phyloP scores from a whole-genome alignment of 2,329 filamentous ascomycete genomes.

The Cryphonectria carpinicola region DNA sequence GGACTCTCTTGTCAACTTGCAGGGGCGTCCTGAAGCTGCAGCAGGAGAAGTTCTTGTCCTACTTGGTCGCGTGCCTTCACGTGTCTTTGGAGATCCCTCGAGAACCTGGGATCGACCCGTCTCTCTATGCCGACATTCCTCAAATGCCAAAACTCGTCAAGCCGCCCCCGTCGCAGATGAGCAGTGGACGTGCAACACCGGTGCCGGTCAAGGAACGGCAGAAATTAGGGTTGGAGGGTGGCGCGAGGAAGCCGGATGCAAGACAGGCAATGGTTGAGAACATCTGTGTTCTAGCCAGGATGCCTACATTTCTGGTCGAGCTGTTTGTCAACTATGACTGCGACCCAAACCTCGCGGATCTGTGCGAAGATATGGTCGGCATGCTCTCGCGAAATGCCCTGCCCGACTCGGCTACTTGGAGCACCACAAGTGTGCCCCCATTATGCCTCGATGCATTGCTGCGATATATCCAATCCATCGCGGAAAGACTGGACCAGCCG shows the following conservation, averaged over 20 bases:
- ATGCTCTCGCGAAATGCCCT: slow-evolving; percentile 92
- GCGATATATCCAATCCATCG: slow-evolving; percentile 88
- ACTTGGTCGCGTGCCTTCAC: slow-evolving; percentile 91
- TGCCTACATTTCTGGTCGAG: slow-evolving; percentile 93
- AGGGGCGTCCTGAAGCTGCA: slow-evolving; percentile 90
- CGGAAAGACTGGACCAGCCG: slow-evolving; percentile 78
- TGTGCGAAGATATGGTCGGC: slow-evolving; percentile 95
- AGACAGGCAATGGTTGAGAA: slow-evolving; percentile 98
- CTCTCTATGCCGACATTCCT: slow-evolving; percentile 89
- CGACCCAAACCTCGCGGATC: slow-evolving; percentile 84
- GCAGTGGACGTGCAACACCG: slow-evolving; percentile 84
- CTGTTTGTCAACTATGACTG: slow-evolving; percentile 98
- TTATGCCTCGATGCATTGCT: slow-evolving; percentile 91
- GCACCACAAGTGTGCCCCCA: slow-evolving; percentile 95
- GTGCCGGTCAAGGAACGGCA: slow-evolving; percentile 91
- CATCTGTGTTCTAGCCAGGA: slow-evolving; percentile 86
- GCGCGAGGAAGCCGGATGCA: slow-evolving; percentile 88
- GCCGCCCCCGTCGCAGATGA: slow-evolving; percentile 69
- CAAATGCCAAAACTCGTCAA: slow-evolving; percentile 88
- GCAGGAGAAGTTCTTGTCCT: slow-evolving; percentile 94
- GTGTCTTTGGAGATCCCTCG: slow-evolving; percentile 92
- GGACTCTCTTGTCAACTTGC: slow-evolving; percentile 88
- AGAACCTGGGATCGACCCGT: slow-evolving; percentile 87
- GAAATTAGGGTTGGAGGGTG: slow-evolving; percentile 89
- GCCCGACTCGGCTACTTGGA: slow-evolving; percentile 97